phyloP scores from a whole-genome alignment of 306 rosid genomes.

The Vicia sativa region DNA sequence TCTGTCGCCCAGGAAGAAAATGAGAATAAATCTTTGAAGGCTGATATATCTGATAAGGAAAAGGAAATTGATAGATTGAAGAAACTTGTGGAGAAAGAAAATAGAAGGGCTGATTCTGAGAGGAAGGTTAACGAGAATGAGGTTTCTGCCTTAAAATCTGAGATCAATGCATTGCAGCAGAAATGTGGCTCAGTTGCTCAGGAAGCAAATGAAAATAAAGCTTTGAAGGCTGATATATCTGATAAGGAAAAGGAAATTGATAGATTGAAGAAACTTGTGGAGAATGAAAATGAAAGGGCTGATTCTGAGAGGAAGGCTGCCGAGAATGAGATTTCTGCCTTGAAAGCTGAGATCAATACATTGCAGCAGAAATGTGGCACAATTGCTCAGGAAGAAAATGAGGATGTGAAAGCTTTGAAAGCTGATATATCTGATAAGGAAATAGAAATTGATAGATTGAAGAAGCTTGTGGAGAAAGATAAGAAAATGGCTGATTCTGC shows the following conservation, averaged over 20 bases:
- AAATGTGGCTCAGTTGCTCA: slow-evolving; percentile 30
- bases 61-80: slow-evolving; percentile 51
- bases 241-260: slow-evolving; percentile 51
- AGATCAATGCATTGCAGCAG: slow-evolving; percentile 53
- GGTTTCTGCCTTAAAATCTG: slow-evolving; percentile 53
- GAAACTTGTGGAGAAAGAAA: slow-evolving; percentile 58
- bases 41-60: slow-evolving; percentile 46
- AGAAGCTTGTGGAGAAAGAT: too few species aligned
- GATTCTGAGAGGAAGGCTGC: slow-evolving; percentile 55
- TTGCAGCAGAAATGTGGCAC: too few species aligned
- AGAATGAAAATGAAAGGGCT: slow-evolving; percentile 55
- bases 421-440: too few species aligned
- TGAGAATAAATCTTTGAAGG: slow-evolving; percentile 35
- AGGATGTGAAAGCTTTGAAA: too few species aligned
- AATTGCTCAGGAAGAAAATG: too few species aligned
- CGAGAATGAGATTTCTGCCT: slow-evolving; percentile 43
- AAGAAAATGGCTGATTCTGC: not conserved
- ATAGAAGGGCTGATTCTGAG: slow-evolving; percentile 52
- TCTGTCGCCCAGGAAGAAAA: slow-evolving; percentile 37
- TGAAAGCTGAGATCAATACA: too few species aligned
- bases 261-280: slow-evolving; percentile 52
- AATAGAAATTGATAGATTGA: too few species aligned
- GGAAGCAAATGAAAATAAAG: slow-evolving; percentile 46
- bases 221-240: slow-evolving; percentile 48
- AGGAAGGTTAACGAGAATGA: slow-evolving; percentile 60